These are phyloP conservation scores for Dactylellina cionopaga DNA, from an alignment of 2,329 filamentous ascomycete genomes.

Conservation along the genomic window DNA sequence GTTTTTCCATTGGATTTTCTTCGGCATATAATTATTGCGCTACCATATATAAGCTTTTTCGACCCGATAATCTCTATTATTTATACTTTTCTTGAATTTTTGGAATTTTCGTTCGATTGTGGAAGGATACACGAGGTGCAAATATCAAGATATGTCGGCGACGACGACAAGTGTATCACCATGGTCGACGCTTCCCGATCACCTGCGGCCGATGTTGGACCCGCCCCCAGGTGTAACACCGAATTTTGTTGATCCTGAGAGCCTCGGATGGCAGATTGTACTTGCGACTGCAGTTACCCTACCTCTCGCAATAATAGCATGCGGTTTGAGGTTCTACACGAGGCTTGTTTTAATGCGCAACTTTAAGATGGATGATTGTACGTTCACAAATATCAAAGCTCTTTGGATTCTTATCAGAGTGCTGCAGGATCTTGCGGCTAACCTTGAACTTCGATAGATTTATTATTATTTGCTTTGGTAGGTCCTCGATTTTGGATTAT, in stretches of 20 bases:
- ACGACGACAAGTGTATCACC: slow-evolving; percentile 44
- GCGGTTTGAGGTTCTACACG: slow-evolving; percentile 43
- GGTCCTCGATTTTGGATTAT: too few relatives aligned
- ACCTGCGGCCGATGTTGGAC: slow-evolving; percentile 39
- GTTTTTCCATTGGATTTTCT: slow-evolving; percentile 25
- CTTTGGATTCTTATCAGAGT: background rate
- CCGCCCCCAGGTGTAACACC: slow-evolving; percentile 36
- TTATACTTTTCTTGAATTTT: slow-evolving; percentile 17
- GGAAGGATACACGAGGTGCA: background rate
- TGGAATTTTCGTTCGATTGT: background rate
- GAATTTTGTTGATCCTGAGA: slow-evolving; percentile 26
- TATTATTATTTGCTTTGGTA: slow-evolving; percentile 46
- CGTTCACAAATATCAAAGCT: background rate
- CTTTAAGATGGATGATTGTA: slow-evolving; percentile 45
- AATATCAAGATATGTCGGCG: slow-evolving; percentile 39
- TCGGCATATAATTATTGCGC: background rate
- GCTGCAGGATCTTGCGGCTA: background rate
- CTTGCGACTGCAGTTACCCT: slow-evolving; percentile 27
- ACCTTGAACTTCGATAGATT: slow-evolving; percentile 28
- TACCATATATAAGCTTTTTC: slow-evolving; percentile 19
- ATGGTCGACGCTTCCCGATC: slow-evolving; percentile 49
- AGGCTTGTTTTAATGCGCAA: slow-evolving; percentile 26
- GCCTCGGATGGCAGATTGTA: slow-evolving; percentile 35
- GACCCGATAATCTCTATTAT: background rate
- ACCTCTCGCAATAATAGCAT: slow-evolving; percentile 36